Evolutionary conservation across 2,329 filamentous ascomycete genomes (phyloP).

Genomic region (Xylaria sp.): DNA sequence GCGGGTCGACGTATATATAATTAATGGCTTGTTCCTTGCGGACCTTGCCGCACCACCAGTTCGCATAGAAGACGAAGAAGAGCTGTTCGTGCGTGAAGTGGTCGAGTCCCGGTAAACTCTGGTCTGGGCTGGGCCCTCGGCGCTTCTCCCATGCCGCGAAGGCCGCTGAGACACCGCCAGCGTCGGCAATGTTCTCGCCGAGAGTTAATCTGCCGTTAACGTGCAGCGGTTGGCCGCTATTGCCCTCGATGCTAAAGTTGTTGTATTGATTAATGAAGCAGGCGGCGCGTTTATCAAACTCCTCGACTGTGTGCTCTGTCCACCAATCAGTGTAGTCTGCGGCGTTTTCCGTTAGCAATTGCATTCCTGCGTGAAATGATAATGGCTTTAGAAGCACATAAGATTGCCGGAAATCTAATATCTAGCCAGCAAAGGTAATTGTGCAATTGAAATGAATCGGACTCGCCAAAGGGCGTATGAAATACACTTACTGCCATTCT

Average conservation of each 20-base stretch:
- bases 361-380: no score
- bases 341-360: conserved; percentile 20
- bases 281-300: conserved; percentile 67
- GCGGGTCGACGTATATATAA: conserved; percentile 70
- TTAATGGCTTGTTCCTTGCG: conserved; percentile 67
- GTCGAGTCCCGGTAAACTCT: conserved; percentile 66
- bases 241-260: conserved; percentile 66
- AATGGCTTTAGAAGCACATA: not conserved
- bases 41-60: conserved; percentile 74
- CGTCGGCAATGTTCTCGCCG: conserved; percentile 74
- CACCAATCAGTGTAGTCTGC: conserved; percentile 71
- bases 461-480: not conserved
- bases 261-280: conserved; percentile 73
- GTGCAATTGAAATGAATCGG: not conserved
- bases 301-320: conserved; percentile 67
- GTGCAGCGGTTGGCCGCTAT: conserved; percentile 65
- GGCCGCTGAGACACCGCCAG: conserved; percentile 69
- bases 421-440: not conserved
- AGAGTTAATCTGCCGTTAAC: conserved; percentile 72
- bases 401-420: not conserved
- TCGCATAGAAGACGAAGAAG: conserved; percentile 71
- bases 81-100: conserved; percentile 71
- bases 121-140: conserved; percentile 60
- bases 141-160: conserved; percentile 71
- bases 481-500: conserved; percentile 59